A percentile compares a stretch with the other conserved stretches of the same genome.
These are phyloP conservation scores for Anisodus acutangulus DNA, from an alignment of 257 asterid genomes.

Conservation along the genomic window DNA sequence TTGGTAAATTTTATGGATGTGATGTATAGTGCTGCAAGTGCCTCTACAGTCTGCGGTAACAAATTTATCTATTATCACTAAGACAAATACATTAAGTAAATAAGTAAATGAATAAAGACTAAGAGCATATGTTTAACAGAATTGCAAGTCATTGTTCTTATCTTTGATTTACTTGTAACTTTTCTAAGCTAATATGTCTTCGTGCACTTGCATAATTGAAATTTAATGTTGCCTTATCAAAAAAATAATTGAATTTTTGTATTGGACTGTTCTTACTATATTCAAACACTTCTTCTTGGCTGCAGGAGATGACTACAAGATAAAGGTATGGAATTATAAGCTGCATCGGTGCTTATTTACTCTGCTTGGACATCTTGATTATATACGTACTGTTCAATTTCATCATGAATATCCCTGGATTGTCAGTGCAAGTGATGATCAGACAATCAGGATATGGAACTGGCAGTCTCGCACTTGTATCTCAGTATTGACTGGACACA, in stretches of 20 bases:
- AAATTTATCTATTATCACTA: background rate
- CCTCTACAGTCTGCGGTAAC: background rate
- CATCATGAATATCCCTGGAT: slow-evolving; percentile 97
- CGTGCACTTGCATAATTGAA: background rate
- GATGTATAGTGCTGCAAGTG: background rate
- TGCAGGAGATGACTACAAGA: slow-evolving; percentile 96
- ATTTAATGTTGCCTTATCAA: too few relatives aligned
- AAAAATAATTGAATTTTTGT: background rate
- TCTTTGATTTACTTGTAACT: background rate
- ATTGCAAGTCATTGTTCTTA: background rate
- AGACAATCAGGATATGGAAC: slow-evolving; percentile 95
- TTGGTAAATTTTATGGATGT: background rate
- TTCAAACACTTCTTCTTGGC: background rate
- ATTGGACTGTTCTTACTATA: background rate
- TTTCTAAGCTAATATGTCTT: background rate
- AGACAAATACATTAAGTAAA: background rate
- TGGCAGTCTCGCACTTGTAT: slow-evolving; percentile 97
- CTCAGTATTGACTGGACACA: slow-evolving; percentile 93
- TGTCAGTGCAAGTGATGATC: slow-evolving; percentile 95
- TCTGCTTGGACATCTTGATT: slow-evolving; percentile 96
- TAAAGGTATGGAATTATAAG: slow-evolving; percentile 95
- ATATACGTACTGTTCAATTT: slow-evolving; percentile 88
- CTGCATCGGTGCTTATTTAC: slow-evolving; percentile 90
- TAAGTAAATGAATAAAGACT: background rate
- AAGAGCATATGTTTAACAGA: background rate